phyloP scores from a whole-genome alignment of 495 filamentous ascomycete species.

The Thozetella sp. region DNA sequence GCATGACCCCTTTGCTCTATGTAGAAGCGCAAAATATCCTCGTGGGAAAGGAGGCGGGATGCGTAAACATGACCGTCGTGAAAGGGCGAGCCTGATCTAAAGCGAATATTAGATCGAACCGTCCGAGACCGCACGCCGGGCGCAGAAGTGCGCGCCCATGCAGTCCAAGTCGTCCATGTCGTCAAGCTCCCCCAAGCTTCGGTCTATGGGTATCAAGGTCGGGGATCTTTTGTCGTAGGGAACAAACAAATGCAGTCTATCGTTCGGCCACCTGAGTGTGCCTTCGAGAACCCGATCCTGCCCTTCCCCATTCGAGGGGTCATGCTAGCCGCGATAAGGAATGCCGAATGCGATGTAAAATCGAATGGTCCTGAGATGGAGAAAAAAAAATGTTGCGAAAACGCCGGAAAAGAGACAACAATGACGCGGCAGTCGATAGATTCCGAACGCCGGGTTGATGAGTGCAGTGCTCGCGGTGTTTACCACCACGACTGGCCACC shows the following conservation, averaged over 20 bases:
- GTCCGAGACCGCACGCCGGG: slow-evolving; percentile 26
- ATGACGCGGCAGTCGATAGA: slow-evolving; percentile 8
- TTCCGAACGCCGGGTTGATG: slow-evolving; percentile 5
- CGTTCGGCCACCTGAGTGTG: slow-evolving; percentile 10
- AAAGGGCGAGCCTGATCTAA: slow-evolving; percentile 31
- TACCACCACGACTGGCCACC: slow-evolving; percentile 96
- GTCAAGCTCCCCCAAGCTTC: slow-evolving; percentile 5
- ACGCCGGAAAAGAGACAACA: slow-evolving; percentile 12
- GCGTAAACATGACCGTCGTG: slow-evolving; percentile 40
- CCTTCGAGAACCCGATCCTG: slow-evolving; percentile 11
- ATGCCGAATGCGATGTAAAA: slow-evolving; percentile 12
- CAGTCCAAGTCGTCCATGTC: slow-evolving; percentile 2
- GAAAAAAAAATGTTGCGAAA: slow-evolving; percentile 10
- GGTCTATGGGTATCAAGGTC: slow-evolving; percentile 46
- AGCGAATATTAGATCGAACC: slow-evolving; percentile 24
- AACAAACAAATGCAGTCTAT: slow-evolving; percentile 13
- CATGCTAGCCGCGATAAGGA: slow-evolving; percentile 13
- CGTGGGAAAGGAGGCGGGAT: slow-evolving; percentile 38
- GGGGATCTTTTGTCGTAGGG: slow-evolving; percentile 14
- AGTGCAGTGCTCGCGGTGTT: slow-evolving; percentile 20
- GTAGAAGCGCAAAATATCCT: slow-evolving; percentile 38
- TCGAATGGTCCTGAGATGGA: slow-evolving; percentile 7
- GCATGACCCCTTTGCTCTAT: slow-evolving; percentile 38
- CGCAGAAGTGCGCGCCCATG: slow-evolving; percentile 7
- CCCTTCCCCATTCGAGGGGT: slow-evolving; percentile 4